Evolutionary conservation across 352 stramenopile genomes (phyloP).

Genomic region (Elongisporangium senticosum): DNA sequence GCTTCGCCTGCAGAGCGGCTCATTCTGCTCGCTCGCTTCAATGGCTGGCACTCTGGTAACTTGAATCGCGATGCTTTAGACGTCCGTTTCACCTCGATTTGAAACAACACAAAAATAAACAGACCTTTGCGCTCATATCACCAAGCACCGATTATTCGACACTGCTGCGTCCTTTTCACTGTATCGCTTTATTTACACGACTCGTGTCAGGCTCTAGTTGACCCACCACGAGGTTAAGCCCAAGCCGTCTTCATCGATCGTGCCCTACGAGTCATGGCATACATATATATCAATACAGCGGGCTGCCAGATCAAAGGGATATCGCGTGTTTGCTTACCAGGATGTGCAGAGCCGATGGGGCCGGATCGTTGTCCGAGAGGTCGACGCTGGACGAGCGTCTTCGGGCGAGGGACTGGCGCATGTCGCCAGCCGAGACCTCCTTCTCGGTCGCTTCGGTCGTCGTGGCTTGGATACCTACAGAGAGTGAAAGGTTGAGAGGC

Average conservation of each 20-base stretch:
- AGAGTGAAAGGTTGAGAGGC: background rate
- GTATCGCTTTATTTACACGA: slow-evolving; percentile 16
- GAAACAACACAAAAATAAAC: background rate
- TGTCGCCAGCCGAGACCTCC: slow-evolving; percentile 38
- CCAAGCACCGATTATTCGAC: background rate
- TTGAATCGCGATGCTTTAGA: background rate
- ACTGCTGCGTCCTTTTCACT: slow-evolving; percentile 6
- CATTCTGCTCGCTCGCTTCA: background rate
- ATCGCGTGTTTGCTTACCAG: slow-evolving; percentile 33
- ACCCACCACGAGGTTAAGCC: slow-evolving; percentile 83
- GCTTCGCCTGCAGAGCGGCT: background rate
- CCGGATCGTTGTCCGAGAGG: slow-evolving; percentile 77
- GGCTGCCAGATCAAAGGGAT: background rate
- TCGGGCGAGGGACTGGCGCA: slow-evolving; percentile 64
- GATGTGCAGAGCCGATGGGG: slow-evolving; percentile 79
- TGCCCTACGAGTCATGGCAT: no score
- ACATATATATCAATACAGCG: no score
- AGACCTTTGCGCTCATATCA: background rate
- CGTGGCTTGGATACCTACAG: slow-evolving; percentile 74
- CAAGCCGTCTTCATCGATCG: slow-evolving; percentile 84
- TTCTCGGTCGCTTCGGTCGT: slow-evolving; percentile 81
- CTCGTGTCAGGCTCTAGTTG: slow-evolving; percentile 9
- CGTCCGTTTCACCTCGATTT: background rate
- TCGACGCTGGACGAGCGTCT: slow-evolving; percentile 80
- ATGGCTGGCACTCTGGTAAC: background rate